Evolutionary conservation across 78 protist genomes (phyloP).

Genomic region (Tieghemostelium lacteum): DNA sequence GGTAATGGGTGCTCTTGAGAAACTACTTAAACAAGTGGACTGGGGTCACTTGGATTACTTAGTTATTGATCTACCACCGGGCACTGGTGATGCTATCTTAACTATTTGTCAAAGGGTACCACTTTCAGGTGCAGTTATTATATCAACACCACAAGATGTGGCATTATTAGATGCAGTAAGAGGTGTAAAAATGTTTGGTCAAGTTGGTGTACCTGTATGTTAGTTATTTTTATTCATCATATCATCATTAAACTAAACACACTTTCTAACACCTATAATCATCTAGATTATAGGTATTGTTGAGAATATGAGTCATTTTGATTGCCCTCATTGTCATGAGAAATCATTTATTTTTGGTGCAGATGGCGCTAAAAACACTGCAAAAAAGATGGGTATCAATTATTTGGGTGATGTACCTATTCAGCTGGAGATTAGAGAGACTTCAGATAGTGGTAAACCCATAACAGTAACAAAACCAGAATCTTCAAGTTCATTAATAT

Average conservation of each 20-base stretch:
- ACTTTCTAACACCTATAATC: no score
- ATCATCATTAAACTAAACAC: no score
- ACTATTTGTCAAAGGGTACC: slow-evolving; percentile 93
- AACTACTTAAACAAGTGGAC: slow-evolving; percentile 75
- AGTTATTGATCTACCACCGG: slow-evolving; percentile 98
- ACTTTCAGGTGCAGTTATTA: slow-evolving; percentile 94
- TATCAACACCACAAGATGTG: slow-evolving; percentile 95
- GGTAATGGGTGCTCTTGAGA: slow-evolving; percentile 88
- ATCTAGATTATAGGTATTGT: slow-evolving; percentile 82
- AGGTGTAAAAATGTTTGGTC: slow-evolving; percentile 93
- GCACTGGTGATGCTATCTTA: slow-evolving; percentile 98
- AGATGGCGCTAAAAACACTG: slow-evolving; percentile 82
- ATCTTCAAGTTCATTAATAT: slow-evolving; percentile 26
- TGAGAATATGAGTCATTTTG: slow-evolving; percentile 93
- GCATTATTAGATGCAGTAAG: slow-evolving; percentile 72
- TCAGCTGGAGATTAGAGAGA: slow-evolving; percentile 68
- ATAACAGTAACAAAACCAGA: slow-evolving; percentile 79
- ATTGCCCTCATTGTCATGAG: slow-evolving; percentile 88
- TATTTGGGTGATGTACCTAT: slow-evolving; percentile 93
- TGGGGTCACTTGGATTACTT: slow-evolving; percentile 96
- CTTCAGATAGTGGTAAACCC: slow-evolving; percentile 90
- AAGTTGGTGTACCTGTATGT: slow-evolving; percentile 93
- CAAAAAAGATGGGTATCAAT: slow-evolving; percentile 68
- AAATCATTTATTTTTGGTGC: slow-evolving; percentile 87
- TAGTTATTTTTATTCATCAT: background rate